Base-by-base conservation (phyloP, 352 stramenopile species). In the Thraustotheca clavata region DNA sequence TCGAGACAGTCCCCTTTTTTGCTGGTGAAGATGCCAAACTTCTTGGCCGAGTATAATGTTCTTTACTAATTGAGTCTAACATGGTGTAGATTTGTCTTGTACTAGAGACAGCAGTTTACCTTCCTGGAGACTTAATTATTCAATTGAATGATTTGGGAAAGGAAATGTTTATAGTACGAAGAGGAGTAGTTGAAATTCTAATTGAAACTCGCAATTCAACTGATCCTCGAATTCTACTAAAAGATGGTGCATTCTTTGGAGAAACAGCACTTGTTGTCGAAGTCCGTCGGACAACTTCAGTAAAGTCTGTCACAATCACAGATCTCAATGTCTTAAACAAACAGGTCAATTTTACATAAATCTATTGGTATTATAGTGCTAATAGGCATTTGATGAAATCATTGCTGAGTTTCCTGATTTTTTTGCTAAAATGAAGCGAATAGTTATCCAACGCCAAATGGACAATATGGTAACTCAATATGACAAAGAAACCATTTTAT, bases 111-210 rank as follows among this genome's bases (percentile, higher is more conserved):
- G 79, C 82, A 2, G 82, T 89, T 16, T 91, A 89, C 59, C 66
- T 91, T 1, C 82, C 82, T 18, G 82, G 79, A 0, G 82, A 91
- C 35, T 88, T 75, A 5, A 88, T 89, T 55, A 90, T 93, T 65
- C 87, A 89, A 68, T 81, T 76, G 49, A 77, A 90, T 47, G 79
- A 90, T 34, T 87, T 91, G 16, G 84, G 83, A 60, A 88, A 87
- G 60, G 80, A 91, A 61, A 90, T 94, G 80, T 94, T 91, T 62
- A 90, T 95, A 43, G 76, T 94, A 6, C 79, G 78, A n/a, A 88
- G 88, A 67, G 86, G 86, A 0, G 68, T 91, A n/a, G 82, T 92
- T 0, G 77, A 88, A 50, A 85, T 95, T 54, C 40, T 87, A 9
- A 74, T 92, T 16, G 38, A 16, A 43, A 43, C 16, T 43, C 38